Evolutionary conservation across 805 yeast species (phyloP).

Genomic region (Hanseniaspora lindneri): DNA sequence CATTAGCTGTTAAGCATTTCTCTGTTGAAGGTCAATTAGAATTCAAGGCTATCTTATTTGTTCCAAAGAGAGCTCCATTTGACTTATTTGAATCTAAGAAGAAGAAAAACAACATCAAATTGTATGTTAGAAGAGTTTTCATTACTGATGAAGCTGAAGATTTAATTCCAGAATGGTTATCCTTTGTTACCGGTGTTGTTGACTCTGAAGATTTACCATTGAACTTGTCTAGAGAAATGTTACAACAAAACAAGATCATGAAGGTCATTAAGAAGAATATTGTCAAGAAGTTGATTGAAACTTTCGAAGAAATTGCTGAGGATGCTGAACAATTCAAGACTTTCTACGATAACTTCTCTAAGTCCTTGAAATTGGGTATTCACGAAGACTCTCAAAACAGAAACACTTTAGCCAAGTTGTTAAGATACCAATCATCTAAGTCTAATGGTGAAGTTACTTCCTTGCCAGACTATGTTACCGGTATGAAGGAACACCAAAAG

Average conservation of each 20-base stretch:
- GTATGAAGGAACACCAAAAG: conserved; percentile 99
- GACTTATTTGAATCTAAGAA: conserved; percentile 96
- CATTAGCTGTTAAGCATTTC: conserved; percentile 98
- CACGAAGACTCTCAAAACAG: conserved; percentile 99
- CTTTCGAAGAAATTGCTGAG: conserved; percentile 98
- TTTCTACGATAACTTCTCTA: conserved; percentile 94
- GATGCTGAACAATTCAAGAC: conserved; percentile 96
- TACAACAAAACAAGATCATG: conserved; percentile 98
- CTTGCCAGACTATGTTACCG: conserved; percentile 90
- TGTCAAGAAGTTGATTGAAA: conserved; percentile 95
- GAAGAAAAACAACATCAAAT: conserved; percentile 98
- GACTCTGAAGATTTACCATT: conserved; percentile 99
- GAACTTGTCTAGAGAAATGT: conserved; percentile 98
- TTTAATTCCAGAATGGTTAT: conserved; percentile 96
- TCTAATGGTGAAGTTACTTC: conserved; percentile 89
- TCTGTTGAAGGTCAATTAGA: conserved; percentile 99
- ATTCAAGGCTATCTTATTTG: conserved; percentile 92
- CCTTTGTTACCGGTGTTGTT: conserved; percentile 96
- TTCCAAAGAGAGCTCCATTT: conserved; percentile 99
- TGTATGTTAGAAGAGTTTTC: conserved; percentile 98
- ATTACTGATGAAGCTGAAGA: conserved; percentile 99
- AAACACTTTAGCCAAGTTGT: conserved; percentile 82
- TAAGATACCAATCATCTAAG: conserved; percentile 95
- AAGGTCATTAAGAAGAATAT: conserved; percentile 99
- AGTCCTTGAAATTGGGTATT: conserved; percentile 96